A percentile compares a stretch with the other conserved stretches of the same genome.
Evolutionary conservation across 768 basidiomycete genomes (phyloP).

Genomic region (Kwoniella botswanensis): DNA sequence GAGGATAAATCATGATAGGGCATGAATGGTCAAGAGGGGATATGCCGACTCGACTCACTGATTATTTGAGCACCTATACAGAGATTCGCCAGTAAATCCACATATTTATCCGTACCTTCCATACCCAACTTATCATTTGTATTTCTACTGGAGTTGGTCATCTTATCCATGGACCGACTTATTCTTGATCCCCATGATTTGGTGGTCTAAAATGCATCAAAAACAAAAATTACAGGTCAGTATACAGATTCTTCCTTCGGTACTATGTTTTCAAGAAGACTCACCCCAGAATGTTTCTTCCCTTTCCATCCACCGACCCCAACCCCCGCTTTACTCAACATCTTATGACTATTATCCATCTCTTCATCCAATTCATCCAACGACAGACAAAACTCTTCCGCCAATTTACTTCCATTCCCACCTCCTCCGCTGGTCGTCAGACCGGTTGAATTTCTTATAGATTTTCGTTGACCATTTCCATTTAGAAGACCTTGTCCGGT

Average conservation of each 20-base stretch:
- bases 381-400: conserved; percentile 33
- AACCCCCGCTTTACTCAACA: conserved; percentile 39
- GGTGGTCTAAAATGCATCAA: conserved; percentile 10
- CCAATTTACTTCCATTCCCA: not conserved
- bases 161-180: conserved; percentile 44
- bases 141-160: conserved; percentile 30
- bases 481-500: conserved; percentile 31
- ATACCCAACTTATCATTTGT: conserved; percentile 29
- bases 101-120: conserved; percentile 41
- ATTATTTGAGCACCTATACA: conserved; percentile 42
- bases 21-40: not conserved
- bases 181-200: conserved; percentile 34
- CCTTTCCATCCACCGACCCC: conserved; percentile 43
- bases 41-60: conserved; percentile 24
- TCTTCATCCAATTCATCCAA: conserved; percentile 51
- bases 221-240: not conserved
- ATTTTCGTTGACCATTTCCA: conserved; percentile 10
- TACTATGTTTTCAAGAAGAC: not conserved
- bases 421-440: not conserved
- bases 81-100: conserved; percentile 42
- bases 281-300: conserved; percentile 40
- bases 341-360: conserved; percentile 42
- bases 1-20: not conserved
- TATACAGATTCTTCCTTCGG: no score
- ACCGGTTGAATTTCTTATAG: not conserved